Percentiles rank a stretch among this genome's conserved stretches.
phyloP scores from a whole-genome alignment of 2,329 filamentous ascomycete species.

The Colletotrichum cordylinicola region DNA sequence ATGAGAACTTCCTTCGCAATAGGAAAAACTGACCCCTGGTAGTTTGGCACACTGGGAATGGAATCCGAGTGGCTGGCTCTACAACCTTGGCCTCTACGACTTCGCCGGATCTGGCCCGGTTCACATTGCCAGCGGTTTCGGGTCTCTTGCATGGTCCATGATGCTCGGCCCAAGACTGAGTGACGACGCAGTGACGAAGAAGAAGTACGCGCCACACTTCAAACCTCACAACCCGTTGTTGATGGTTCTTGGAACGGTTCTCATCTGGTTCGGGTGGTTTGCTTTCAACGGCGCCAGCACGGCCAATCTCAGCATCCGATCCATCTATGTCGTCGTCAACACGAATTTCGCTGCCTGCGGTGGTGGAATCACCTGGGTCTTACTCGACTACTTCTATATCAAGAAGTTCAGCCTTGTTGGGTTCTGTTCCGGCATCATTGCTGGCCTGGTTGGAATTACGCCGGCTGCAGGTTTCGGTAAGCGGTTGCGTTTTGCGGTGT shows the following conservation, averaged over 20 bases:
- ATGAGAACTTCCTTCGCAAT: accelerated
- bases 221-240: constrained; percentile 69
- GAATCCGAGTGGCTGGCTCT: constrained; percentile 71
- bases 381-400: constrained; percentile 56
- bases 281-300: constrained; percentile 57
- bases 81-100: constrained; percentile 63
- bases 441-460: constrained; percentile 86
- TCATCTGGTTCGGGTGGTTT: constrained; percentile 71
- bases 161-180: constrained; percentile 64
- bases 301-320: constrained; percentile 55
- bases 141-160: constrained; percentile 68
- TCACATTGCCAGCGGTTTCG: constrained; percentile 67
- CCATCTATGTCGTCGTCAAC: constrained; percentile 62
- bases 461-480: constrained; percentile 72
- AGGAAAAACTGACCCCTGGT: not conserved
- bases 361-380: constrained; percentile 57
- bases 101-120: constrained; percentile 69
- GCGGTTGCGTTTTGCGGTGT: accelerated
- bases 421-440: constrained; percentile 89
- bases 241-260: constrained; percentile 67
- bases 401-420: constrained; percentile 56
- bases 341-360: constrained; percentile 63
- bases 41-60: constrained; percentile 70
- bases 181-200: constrained; percentile 51
- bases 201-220: constrained; percentile 33